A percentile compares a stretch with the other conserved stretches of the same genome.
Conservation (phyloP, 768 basidiomycete genomes). For the Inosperma sp. region DNA sequence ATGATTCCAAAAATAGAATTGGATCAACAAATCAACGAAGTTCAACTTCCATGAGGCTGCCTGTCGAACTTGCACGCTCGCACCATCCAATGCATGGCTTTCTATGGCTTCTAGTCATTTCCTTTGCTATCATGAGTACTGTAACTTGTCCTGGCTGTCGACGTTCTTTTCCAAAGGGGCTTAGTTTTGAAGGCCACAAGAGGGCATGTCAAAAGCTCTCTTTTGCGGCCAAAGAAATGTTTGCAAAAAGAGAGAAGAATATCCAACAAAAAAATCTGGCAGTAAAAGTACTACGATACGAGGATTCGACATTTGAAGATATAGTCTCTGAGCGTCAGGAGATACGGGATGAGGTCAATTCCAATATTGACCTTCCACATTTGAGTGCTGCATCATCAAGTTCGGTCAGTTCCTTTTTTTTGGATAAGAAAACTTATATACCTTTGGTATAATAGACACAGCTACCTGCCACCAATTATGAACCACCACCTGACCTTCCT, state of each 20-base stretch:
- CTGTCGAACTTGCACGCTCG: too few relatives aligned
- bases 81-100: too few relatives aligned
- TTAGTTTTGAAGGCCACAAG: not conserved
- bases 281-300: not conserved
- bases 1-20: too few relatives aligned
- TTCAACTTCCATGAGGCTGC: too few relatives aligned
- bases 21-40: too few relatives aligned
- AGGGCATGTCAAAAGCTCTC: not conserved
- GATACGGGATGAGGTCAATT: too few relatives aligned
- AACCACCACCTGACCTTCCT: not conserved
- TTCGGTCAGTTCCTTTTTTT: too few relatives aligned
- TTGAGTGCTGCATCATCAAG: too few relatives aligned
- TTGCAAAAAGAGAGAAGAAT: not conserved
- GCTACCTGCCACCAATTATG: not conserved
- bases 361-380: too few relatives aligned
- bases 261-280: not conserved
- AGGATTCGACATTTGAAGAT: not conserved
- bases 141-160: not conserved
- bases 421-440: too few relatives aligned
- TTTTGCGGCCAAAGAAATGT: not conserved
- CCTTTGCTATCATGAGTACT: not conserved
- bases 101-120: too few relatives aligned
- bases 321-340: not conserved
- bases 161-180: not conserved
- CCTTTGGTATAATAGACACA: too few relatives aligned